Conservation (phyloP, 2,329 filamentous ascomycete genomes). For the Trichoderma oligosporum region DNA sequence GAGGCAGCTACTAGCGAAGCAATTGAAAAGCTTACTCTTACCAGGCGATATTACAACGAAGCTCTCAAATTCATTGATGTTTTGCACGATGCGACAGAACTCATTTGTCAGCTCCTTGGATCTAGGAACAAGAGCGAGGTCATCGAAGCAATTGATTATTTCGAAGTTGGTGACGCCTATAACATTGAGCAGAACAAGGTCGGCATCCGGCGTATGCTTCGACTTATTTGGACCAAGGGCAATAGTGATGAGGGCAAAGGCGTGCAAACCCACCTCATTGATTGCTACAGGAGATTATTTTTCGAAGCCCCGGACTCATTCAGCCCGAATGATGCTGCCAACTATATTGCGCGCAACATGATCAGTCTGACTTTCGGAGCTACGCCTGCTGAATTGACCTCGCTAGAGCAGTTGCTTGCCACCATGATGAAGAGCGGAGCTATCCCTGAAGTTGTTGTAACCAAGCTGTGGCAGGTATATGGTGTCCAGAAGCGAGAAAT, state of each 20-base stretch:
- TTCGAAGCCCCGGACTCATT: slow-evolving; percentile 92
- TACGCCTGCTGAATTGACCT: slow-evolving; percentile 90
- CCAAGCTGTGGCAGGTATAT: slow-evolving; percentile 97
- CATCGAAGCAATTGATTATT: slow-evolving; percentile 98
- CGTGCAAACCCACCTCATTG: slow-evolving; percentile 92
- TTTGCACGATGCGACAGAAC: slow-evolving; percentile 74
- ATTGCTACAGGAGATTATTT: slow-evolving; percentile 93
- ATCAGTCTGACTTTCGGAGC: slow-evolving; percentile 96
- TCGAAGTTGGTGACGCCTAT: slow-evolving; percentile 92
- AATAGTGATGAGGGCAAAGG: slow-evolving; percentile 99
- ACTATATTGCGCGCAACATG: slow-evolving; percentile 97
- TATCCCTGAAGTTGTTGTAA: slow-evolving; percentile 78
- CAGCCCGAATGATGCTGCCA: slow-evolving; percentile 82
- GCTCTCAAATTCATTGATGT: slow-evolving; percentile 92
- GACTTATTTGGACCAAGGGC: slow-evolving; percentile 98
- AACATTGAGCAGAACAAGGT: slow-evolving; percentile 89
- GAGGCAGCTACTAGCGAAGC: slow-evolving; percentile 86
- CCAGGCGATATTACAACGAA: slow-evolving; percentile 87
- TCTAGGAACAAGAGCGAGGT: slow-evolving; percentile 98
- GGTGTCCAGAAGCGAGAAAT: slow-evolving; percentile 91
- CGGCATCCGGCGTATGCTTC: slow-evolving; percentile 91
- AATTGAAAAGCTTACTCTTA: slow-evolving; percentile 81
- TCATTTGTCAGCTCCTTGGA: slow-evolving; percentile 81
- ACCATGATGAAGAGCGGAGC: slow-evolving; percentile 97
- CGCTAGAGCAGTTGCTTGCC: slow-evolving; percentile 86